Evolutionary conservation across 164 flowering plant species (phyloP).

Genomic region (Cinnamomum chago): DNA sequence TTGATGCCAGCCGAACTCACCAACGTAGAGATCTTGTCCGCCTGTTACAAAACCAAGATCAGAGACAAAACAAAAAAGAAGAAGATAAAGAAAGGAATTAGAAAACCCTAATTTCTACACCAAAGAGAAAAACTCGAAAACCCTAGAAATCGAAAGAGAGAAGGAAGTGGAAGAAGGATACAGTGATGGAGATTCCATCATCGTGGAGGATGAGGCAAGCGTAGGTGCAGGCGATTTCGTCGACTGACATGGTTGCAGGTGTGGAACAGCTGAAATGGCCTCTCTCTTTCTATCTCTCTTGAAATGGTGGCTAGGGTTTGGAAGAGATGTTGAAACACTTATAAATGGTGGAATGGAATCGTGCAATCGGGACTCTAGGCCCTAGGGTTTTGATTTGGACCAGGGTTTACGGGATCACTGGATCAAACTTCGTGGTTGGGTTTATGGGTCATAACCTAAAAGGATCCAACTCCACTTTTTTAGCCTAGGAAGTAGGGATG

Average conservation of each 20-base stretch:
- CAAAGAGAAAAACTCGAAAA: background rate
- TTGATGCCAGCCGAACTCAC: conserved; percentile 9
- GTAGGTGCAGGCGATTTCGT: conserved; percentile 15
- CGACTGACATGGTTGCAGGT: conserved; percentile 8
- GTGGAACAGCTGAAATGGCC: too few relatives aligned
- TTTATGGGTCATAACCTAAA: too few relatives aligned
- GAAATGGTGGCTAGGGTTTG: too few relatives aligned
- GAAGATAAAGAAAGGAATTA: background rate
- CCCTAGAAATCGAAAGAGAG: background rate
- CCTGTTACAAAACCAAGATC: background rate
- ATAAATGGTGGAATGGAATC: too few relatives aligned
- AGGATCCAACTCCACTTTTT: too few relatives aligned
- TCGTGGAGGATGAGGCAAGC: conserved; percentile 20
- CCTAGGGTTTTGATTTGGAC: too few relatives aligned
- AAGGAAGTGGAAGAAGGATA: background rate
- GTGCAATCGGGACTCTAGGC: too few relatives aligned
- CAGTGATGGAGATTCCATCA: conserved; percentile 19
- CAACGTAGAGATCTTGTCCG: conserved; percentile 16
- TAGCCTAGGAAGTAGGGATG: too few relatives aligned
- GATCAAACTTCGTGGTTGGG: too few relatives aligned
- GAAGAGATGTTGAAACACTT: too few relatives aligned
- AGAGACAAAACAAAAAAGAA: background rate
- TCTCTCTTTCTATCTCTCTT: too few relatives aligned
- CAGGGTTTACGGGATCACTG: too few relatives aligned
- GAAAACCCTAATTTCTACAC: background rate